Evolutionary conservation across 441 rosid genomes (phyloP), one percentile per base, ranked within the genome.

Genomic region (Omphalea diandra): DNA sequence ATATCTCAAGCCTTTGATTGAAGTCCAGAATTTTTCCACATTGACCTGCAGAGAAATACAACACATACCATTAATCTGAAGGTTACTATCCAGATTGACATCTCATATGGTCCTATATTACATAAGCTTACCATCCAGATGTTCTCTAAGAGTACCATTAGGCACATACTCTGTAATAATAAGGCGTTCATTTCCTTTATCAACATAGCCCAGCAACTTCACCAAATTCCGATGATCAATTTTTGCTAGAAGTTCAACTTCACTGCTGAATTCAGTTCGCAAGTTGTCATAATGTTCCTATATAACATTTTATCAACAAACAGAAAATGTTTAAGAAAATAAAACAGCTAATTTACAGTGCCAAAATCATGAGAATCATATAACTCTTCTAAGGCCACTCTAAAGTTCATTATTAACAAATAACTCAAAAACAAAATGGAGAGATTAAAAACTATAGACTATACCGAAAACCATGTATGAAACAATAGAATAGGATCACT

Each of bases 71-170:
- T 71, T 41, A 44, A 38, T 36, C 5, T 36, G 27, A 40, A 72
- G 32, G 70, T 35, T 27, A 46, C 72, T 43, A 26, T 69, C 62
- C 53, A 44, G 35, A 66, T 29, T 67, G 54, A 64, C 57, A 69
- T 11, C 38, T 14, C 7, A 7, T 9, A 36, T n/a, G 33, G 15
- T 46, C 49, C 40, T 5, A 11, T 18, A 41, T 24, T 20, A 53
- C 59, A 67, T 29, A 67, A 71, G 67, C 90, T 86, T 83, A 94
- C 99, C 97, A 85, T 95, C 98, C 82, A 95, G 81, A 80, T 90
- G 98, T 46, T 89, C 99, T 74, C 99, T 86, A 44, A 95, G 93
- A 77, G 96, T 90, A 59, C 99, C 98, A 74, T 95, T 95, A 53
- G 90, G 81, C 43, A 95, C 92, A 69, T 78, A 95, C 81, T 95